A percentile compares a stretch with the other conserved stretches of the same genome.
Evolutionary conservation across 768 basidiomycete species (phyloP).

Genomic region (Naganishia onofrii): DNA sequence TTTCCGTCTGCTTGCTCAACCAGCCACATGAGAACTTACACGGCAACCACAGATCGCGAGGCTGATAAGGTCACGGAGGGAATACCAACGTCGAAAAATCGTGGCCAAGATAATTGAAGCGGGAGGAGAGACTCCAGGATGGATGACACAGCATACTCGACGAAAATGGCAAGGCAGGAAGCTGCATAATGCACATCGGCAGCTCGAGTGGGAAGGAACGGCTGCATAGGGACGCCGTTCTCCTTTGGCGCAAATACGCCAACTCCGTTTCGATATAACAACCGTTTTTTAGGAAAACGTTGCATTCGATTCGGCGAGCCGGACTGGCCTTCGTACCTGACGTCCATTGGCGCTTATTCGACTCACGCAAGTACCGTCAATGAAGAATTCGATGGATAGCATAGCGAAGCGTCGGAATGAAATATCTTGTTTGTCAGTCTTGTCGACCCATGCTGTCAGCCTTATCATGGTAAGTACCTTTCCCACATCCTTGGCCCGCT

Average conservation of each 20-base stretch:
- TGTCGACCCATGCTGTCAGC: neutral
- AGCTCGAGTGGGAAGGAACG: conserved; percentile 34
- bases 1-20: neutral
- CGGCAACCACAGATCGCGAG: conserved; percentile 19
- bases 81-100: conserved; percentile 27
- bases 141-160: conserved; percentile 30
- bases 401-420: neutral
- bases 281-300: neutral
- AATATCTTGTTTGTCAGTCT: neutral
- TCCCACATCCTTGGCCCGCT: neutral
- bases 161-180: conserved; percentile 33
- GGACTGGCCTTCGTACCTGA: neutral
- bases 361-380: neutral
- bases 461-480: neutral
- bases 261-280: neutral
- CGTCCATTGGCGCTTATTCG: no score
- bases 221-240: conserved; percentile 23
- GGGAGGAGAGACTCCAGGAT: conserved; percentile 25
- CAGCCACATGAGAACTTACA: neutral
- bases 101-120: conserved; percentile 19
- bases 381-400: neutral
- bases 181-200: conserved; percentile 33
- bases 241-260: neutral
- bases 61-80: conserved; percentile 27
- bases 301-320: neutral